A percentile compares a stretch with the other conserved stretches of the same genome.
Evolutionary conservation across 106 monocot species (phyloP).

Genomic region (Dactylorhiza incarnata): DNA sequence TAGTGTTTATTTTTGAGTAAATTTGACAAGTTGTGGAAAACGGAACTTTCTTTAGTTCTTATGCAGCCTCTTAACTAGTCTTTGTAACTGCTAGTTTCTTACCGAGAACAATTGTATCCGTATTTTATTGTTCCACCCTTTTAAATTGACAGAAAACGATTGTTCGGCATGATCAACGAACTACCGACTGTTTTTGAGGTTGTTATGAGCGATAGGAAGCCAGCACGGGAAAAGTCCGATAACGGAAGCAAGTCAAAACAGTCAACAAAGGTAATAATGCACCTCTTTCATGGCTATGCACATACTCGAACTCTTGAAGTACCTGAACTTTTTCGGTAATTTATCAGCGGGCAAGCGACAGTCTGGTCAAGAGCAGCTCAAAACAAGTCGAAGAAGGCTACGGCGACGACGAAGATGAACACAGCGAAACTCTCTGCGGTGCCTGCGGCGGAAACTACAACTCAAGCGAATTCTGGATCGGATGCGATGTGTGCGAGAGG

Average conservation of each 20-base stretch:
- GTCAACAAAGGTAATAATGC: slow-evolving; percentile 21
- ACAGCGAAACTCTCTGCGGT: slow-evolving; percentile 53
- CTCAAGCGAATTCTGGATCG: slow-evolving; percentile 62
- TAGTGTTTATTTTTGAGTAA: too few relatives aligned
- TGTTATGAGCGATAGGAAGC: slow-evolving; percentile 38
- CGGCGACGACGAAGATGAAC: slow-evolving; percentile 54
- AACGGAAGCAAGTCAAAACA: slow-evolving; percentile 49
- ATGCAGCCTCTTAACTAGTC: neutral
- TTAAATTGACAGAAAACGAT: slow-evolving; percentile 37
- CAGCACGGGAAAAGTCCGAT: slow-evolving; percentile 42
- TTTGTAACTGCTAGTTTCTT: neutral
- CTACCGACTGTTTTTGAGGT: slow-evolving; percentile 60
- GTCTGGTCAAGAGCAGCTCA: slow-evolving; percentile 29
- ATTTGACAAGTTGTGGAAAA: too few relatives aligned
- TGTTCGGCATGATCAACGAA: slow-evolving; percentile 63
- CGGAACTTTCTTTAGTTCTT: neutral
- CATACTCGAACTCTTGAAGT: too few relatives aligned
- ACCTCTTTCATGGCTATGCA: neutral
- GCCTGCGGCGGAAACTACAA: slow-evolving; percentile 49
- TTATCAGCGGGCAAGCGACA: slow-evolving; percentile 29
- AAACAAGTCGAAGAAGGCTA: slow-evolving; percentile 37
- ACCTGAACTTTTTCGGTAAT: too few relatives aligned
- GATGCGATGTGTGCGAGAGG: slow-evolving; percentile 62
- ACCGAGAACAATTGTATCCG: too few relatives aligned
- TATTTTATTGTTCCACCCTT: neutral